phyloP scores from a whole-genome alignment of 345 rosid species.

The Eucalyptus marginata region DNA sequence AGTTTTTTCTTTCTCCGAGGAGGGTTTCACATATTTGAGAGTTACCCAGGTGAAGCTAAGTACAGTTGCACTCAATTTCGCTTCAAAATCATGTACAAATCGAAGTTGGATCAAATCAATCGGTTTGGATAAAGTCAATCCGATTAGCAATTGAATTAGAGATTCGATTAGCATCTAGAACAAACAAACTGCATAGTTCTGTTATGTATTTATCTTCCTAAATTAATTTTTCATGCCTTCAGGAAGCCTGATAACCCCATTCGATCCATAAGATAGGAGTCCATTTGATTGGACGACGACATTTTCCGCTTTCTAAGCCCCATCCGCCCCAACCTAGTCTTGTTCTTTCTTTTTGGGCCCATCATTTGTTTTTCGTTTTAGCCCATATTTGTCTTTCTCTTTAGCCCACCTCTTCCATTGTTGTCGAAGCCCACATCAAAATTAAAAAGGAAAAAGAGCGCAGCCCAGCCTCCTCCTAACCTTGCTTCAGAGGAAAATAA shows the following conservation, averaged over 20 bases:
- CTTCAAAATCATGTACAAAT: neutral
- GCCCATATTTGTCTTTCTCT: no score
- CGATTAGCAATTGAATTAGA: neutral
- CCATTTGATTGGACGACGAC: neutral
- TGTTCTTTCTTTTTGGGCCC: no score
- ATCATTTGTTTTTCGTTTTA: no score
- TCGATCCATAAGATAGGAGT: neutral
- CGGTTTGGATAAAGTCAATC: neutral
- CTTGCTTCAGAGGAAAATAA: no score
- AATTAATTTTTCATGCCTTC: neutral
- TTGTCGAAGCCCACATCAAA: no score
- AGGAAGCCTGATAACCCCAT: neutral
- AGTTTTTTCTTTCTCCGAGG: neutral
- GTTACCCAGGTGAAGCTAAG: neutral
- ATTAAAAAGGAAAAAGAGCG: no score
- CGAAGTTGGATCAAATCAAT: neutral
- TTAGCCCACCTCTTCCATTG: no score
- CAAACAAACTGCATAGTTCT: neutral
- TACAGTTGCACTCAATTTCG: neutral
- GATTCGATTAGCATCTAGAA: neutral
- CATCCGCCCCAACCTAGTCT: no score
- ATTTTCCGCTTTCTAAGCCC: no score
- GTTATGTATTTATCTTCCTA: neutral
- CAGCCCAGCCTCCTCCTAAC: no score
- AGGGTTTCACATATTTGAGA: neutral